phyloP scores from a whole-genome alignment of 352 stramenopile genomes.

The Globisporangium radiosum region DNA sequence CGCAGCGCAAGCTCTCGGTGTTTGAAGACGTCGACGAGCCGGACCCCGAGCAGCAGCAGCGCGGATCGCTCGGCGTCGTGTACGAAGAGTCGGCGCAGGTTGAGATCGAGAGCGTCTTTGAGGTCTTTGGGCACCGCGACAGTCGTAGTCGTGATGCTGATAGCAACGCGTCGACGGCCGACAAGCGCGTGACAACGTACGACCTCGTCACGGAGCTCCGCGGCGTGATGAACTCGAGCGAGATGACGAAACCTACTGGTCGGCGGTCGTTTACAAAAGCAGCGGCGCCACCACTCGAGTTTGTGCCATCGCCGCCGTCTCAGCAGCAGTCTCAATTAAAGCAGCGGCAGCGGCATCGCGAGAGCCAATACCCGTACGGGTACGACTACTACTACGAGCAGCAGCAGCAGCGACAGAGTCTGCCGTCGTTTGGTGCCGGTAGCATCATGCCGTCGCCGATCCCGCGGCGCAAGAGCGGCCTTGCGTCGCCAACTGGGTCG shows the following conservation, averaged over 20 bases:
- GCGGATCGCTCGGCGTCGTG: constrained; percentile 4
- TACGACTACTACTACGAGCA: neutral
- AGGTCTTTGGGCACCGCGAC: constrained; percentile 29
- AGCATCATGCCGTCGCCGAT: constrained; percentile 10
- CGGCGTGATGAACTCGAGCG: constrained; percentile 72
- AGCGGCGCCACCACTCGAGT: neutral
- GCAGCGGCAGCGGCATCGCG: neutral
- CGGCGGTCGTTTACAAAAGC: constrained; percentile 8
- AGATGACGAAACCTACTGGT: constrained; percentile 38
- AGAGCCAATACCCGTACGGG: neutral
- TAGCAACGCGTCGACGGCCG: constrained; percentile 9
- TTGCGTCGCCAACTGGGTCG: constrained; percentile 6
- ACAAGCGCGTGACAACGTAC: constrained; percentile 8
- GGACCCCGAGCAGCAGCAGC: constrained; percentile 24
- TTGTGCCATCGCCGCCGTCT: constrained; percentile 10
- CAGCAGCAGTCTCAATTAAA: neutral
- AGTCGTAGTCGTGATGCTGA: too few relatives aligned
- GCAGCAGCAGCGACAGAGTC: constrained; percentile 7
- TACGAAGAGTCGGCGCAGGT: constrained; percentile 11
- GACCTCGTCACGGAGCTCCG: constrained; percentile 46
- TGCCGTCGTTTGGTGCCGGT: constrained; percentile 9
- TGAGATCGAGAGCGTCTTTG: constrained; percentile 48
- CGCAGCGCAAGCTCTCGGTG: constrained; percentile 19
- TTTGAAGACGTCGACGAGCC: constrained; percentile 12
- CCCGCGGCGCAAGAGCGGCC: constrained; percentile 4